Conservation (phyloP, 139 green algal genomes). For the Zygnema circumcarinatum region DNA sequence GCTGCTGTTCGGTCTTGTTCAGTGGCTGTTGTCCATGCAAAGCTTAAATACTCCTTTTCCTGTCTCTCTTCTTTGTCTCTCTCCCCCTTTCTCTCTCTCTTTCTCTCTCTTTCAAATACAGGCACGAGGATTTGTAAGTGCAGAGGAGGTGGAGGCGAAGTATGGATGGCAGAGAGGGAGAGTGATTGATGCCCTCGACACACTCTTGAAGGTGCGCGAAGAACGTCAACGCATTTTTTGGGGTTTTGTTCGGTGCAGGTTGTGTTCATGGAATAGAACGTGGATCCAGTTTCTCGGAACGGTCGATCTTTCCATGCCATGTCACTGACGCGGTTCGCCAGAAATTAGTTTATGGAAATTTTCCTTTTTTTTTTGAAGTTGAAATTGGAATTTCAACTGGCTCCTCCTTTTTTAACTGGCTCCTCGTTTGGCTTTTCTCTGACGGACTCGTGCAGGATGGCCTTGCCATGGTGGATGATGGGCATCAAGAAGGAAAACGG, state of each 20-base stretch:
- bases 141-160: neutral
- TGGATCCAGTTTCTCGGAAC: no score
- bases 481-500: slow-evolving; percentile 14
- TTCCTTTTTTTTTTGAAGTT: neutral
- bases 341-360: no score
- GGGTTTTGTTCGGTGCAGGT: no score
- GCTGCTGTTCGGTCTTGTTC: neutral
- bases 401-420: neutral
- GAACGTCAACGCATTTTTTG: no score
- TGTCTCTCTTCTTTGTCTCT: neutral
- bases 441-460: slow-evolving; percentile 38
- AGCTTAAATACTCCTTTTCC: neutral
- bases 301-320: no score
- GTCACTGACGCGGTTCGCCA: no score
- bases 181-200: slow-evolving; percentile 36
- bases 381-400: neutral
- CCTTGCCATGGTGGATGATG: slow-evolving; percentile 56
- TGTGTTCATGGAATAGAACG: no score
- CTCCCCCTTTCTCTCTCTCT: neutral
- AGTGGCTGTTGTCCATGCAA: neutral
- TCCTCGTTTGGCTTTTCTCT: neutral
- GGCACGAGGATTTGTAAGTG: slow-evolving; percentile 31
- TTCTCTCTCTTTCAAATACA: neutral
- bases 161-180: slow-evolving; percentile 18
- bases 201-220: slow-evolving; percentile 43